Base-by-base conservation (phyloP, 495 filamentous ascomycete species). In the Lasiosphaeria miniovina region DNA sequence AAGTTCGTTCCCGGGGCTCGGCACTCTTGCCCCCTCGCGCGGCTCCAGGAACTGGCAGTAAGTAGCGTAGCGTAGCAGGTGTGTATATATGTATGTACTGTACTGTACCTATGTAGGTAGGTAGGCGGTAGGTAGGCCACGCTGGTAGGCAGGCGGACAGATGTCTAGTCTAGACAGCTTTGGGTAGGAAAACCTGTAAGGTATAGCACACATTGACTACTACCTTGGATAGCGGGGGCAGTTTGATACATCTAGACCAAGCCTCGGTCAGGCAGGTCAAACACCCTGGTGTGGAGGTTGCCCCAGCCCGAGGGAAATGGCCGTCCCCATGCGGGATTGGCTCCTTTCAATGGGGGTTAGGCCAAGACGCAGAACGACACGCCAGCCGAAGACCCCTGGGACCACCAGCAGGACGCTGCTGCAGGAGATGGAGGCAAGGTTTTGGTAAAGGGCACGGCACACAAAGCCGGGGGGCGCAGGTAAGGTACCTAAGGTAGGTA, bases 1-100 rank as follows among this genome's bases (percentile, higher is more conserved):
- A 56, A 59, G 52, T 46, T 40, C 32, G 24, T 40, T 33, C 36
- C 46, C 45, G 50, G 49, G 49, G 53, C 63, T 51, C 36, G 56
- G 59, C 15, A 54, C 45, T 46, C 35, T 40, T 24, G 24, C 24
- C 24, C 24, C 24, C 24, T 24, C 24, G 2, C 24, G 24, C 24
- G 24, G 24, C 24, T 24, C 24, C 24, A 24, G 24, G 24, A 24
- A 24, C 24, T 24, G 24, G 24, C 24, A 24, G 24, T 24, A 24
- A 24, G 24, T 24, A 24, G 24, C 24, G 24, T 24, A 24, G 24
- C 24, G 24, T 24, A 2, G 24, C 24, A 24, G 24, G 24, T 24
- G 24, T 24, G 24, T 24, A 24, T 24, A 24, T 24, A 24, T 24
- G 24, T 24, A 24, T 24, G 24, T 24, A 24, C 24, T 24, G 24